Conservation (phyloP, 2,329 filamentous ascomycete genomes). For the Metarhizium brunneum region DNA sequence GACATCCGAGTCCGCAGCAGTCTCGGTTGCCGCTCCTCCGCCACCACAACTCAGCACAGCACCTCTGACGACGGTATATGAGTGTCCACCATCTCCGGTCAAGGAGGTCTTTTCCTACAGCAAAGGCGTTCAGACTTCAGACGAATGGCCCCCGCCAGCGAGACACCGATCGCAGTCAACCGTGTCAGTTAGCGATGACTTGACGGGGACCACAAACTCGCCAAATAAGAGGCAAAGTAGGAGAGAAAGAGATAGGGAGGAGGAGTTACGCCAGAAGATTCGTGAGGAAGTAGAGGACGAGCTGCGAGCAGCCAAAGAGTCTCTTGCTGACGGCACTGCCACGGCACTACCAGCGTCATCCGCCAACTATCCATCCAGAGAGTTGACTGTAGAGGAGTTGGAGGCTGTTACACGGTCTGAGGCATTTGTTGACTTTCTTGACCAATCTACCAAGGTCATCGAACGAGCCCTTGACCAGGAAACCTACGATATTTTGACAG, state of each 20-base stretch:
- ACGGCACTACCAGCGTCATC: conserved; percentile 14
- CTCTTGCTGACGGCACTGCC: conserved; percentile 36
- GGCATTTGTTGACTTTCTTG: conserved; percentile 91
- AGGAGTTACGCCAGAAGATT: conserved; percentile 78
- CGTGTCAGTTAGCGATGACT: conserved; percentile 52
- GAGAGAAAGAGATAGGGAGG: conserved; percentile 72
- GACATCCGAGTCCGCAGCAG: conserved; percentile 50
- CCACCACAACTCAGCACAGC: conserved; percentile 56
- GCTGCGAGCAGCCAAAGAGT: conserved; percentile 60
- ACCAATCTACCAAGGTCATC: conserved; percentile 92
- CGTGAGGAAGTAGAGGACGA: conserved; percentile 90
- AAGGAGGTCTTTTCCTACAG: conserved; percentile 92
- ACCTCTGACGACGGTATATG: conserved; percentile 67
- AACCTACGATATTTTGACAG: conserved; percentile 82
- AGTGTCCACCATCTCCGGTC: conserved; percentile 65
- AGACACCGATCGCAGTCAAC: conserved; percentile 32
- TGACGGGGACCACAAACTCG: conserved; percentile 43
- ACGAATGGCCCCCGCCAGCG: conserved; percentile 55
- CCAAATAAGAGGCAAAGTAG: conserved; percentile 69
- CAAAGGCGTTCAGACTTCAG: conserved; percentile 88
- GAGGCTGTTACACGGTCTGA: conserved; percentile 84
- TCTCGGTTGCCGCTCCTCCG: conserved; percentile 28
- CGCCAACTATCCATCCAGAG: conserved; percentile 65
- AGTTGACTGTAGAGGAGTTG: conserved; percentile 75
- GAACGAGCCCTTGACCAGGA: conserved; percentile 91